Evolutionary conservation across 176 grass and related monocot species (phyloP).

Genomic region (Rhynchospora breviuscula): DNA sequence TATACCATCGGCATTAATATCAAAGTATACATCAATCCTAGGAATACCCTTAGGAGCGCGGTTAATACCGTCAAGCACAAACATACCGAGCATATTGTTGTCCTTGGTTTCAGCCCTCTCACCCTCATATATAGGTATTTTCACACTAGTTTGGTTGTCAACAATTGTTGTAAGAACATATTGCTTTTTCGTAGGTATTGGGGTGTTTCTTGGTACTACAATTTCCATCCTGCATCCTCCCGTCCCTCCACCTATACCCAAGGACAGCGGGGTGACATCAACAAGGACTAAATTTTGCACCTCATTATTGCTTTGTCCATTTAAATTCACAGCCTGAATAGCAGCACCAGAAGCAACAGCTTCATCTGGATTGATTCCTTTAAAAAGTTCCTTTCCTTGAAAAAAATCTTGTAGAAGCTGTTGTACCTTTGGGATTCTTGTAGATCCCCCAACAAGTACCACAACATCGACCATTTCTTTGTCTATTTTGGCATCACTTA

Average conservation of each 20-base stretch:
- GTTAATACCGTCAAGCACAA: not conserved
- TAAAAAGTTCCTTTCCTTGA: no score
- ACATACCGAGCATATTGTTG: not conserved
- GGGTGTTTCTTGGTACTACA: no score
- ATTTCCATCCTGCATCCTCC: not conserved
- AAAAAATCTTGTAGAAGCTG: no score
- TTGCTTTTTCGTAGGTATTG: no score
- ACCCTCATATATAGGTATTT: not conserved
- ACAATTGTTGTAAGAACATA: not conserved
- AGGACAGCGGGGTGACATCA: not conserved
- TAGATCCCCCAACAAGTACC: no score
- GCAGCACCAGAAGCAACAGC: no score
- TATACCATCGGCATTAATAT: not conserved
- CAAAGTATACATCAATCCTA: not conserved
- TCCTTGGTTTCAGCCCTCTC: no score
- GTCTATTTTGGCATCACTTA: no score
- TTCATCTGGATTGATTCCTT: no score
- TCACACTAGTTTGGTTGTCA: not conserved
- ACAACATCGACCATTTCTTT: no score
- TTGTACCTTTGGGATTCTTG: no score
- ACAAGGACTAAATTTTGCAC: not conserved
- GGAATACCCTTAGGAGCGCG: not conserved
- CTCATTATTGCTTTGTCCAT: not conserved
- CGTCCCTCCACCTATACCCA: not conserved
- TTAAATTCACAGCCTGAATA: no score